Percentiles rank a stretch among this genome's conserved stretches.
Conservation (phyloP, 2,329 filamentous ascomycete genomes). For the Periconia sp. region DNA sequence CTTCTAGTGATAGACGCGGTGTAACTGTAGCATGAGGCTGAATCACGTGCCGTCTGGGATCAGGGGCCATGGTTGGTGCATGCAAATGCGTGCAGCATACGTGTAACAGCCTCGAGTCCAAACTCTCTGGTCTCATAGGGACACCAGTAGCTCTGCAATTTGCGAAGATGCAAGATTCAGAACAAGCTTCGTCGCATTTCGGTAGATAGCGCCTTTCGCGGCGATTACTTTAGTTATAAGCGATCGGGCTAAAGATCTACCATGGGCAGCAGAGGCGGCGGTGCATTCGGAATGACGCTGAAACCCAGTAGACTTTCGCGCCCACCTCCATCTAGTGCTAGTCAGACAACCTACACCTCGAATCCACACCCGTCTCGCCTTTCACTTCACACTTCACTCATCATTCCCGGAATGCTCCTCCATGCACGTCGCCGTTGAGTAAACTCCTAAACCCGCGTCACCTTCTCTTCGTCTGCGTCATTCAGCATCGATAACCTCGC, state of each 20-base stretch:
- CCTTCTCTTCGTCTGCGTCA: conserved; percentile 5
- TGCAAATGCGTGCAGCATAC: not conserved
- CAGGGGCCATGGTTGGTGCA: not conserved
- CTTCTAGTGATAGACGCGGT: too few species aligned
- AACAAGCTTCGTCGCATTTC: too few species aligned
- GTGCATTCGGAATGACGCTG: conserved; percentile 10
- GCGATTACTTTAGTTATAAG: not conserved
- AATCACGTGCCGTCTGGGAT: not conserved
- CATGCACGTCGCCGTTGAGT: not conserved
- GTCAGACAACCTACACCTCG: conserved; percentile 6
- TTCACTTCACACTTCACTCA: not conserved
- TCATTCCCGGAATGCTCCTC: not conserved
- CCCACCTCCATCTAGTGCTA: too few species aligned
- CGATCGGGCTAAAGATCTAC: not conserved
- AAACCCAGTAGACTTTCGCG: conserved; percentile 9
- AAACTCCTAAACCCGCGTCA: not conserved
- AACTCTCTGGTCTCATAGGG: not conserved
- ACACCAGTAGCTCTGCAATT: too few species aligned
- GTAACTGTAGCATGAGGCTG: conserved; percentile 7
- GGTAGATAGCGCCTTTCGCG: not conserved
- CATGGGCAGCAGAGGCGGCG: not conserved
- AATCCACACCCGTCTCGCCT: conserved; percentile 9
- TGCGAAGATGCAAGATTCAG: too few species aligned
- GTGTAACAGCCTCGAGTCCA: not conserved
- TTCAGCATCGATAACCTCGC: conserved; percentile 4